Evolutionary conservation across 164 flowering plant genomes (phyloP).

Genomic region (Vitis vinifera): DNA sequence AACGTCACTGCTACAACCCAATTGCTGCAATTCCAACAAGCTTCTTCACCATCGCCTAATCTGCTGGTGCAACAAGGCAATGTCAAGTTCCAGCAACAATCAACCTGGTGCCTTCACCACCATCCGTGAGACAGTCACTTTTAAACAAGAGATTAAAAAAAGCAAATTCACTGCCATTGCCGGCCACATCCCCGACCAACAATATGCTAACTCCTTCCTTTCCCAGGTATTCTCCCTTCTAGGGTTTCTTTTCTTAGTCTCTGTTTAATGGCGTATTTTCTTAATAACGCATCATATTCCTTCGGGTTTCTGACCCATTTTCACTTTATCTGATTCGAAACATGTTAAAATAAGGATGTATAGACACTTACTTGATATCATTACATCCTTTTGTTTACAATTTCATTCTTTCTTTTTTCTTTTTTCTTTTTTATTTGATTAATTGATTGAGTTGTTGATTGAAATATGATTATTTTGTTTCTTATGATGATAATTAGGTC

Average conservation of each 20-base stretch:
- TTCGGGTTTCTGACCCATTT: not conserved
- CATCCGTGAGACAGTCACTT: constrained; percentile 47
- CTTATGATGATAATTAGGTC: constrained; percentile 43
- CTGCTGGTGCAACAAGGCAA: constrained; percentile 17
- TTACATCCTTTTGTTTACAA: too few species aligned
- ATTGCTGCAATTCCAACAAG: too few species aligned
- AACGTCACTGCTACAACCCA: too few species aligned
- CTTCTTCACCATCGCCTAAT: constrained; percentile 1
- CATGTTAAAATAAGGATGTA: too few species aligned
- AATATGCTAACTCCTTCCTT: constrained; percentile 71
- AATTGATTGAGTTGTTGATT: not conserved
- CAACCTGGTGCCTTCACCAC: constrained; percentile 59
- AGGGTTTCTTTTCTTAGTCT: not conserved
- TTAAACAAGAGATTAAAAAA: constrained; percentile 70
- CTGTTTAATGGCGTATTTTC: not conserved
- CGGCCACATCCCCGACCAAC: constrained; percentile 61
- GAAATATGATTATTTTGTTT: not conserved
- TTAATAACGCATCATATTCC: not conserved
- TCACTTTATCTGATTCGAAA: not conserved
- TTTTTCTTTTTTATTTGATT: not conserved
- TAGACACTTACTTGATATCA: too few species aligned
- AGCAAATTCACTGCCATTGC: constrained; percentile 98
- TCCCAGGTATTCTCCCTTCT: constrained; percentile 44
- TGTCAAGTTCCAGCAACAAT: constrained; percentile 24
- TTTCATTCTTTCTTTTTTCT: too few species aligned